phyloP scores from a whole-genome alignment of 345 rosid species.

The Turritis glabra region DNA sequence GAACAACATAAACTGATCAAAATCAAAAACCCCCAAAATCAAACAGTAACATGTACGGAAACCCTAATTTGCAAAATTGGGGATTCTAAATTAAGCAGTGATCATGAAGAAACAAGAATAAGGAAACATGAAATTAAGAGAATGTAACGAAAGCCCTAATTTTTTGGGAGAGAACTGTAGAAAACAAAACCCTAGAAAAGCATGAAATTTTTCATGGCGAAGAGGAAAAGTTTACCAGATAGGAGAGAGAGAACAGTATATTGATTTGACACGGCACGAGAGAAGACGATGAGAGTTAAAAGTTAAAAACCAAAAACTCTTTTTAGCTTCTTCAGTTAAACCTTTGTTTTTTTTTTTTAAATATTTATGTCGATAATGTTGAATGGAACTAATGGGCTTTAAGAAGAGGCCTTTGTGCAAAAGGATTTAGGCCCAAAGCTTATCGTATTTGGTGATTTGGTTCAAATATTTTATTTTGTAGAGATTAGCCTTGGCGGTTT shows the following conservation, averaged over 20 bases:
- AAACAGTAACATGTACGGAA: slow-evolving; percentile 19
- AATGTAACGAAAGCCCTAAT: not conserved
- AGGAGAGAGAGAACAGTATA: slow-evolving; percentile 37
- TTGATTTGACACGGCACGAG: slow-evolving; percentile 34
- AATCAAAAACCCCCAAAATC: slow-evolving; percentile 7
- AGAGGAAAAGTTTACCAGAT: slow-evolving; percentile 39
- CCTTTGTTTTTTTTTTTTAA: not conserved
- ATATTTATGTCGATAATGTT: not conserved
- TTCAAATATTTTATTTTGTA: no score
- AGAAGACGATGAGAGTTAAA: slow-evolving; percentile 33
- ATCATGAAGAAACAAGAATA: not conserved
- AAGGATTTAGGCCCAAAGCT: not conserved
- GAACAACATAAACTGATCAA: not conserved
- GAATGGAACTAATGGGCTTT: slow-evolving; percentile 1
- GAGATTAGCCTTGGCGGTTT: no score
- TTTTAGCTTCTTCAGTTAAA: slow-evolving; percentile 21
- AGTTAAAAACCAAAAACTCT: slow-evolving; percentile 30
- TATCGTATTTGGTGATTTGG: not conserved
- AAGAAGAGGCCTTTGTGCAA: not conserved
- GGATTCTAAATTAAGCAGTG: not conserved
- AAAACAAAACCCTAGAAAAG: slow-evolving; percentile 19
- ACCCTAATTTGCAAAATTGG: slow-evolving; percentile 23
- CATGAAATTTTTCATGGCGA: no score
- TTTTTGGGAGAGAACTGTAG: slow-evolving; percentile 15
- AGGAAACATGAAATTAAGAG: not conserved